Conservation (phyloP, 139 green algal genomes). For the Chlorella sp. region DNA sequence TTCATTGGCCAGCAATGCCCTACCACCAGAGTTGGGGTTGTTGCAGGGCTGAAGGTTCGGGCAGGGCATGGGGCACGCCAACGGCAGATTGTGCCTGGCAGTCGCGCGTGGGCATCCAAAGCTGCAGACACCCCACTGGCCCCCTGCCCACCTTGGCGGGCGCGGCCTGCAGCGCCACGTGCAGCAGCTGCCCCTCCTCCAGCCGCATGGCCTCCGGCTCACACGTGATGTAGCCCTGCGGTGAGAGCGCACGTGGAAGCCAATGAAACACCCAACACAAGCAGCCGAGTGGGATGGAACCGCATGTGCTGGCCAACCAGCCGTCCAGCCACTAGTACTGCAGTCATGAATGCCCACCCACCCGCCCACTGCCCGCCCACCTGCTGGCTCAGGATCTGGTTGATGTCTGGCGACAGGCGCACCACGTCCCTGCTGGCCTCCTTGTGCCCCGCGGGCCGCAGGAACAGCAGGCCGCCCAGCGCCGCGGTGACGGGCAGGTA, state of each 20-base stretch:
- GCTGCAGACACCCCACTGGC: no score
- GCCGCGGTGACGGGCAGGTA: constrained; percentile 79
- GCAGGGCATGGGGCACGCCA: neutral
- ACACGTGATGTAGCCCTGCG: constrained; percentile 69
- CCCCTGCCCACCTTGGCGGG: constrained; percentile 43
- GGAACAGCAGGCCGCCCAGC: constrained; percentile 73
- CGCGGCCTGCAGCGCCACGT: constrained; percentile 52
- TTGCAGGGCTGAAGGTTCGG: neutral
- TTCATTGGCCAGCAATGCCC: no score
- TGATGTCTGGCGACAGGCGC: constrained; percentile 42
- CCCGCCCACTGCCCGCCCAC: neutral
- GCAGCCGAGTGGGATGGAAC: no score
- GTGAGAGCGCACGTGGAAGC: neutral
- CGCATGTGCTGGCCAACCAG: neutral
- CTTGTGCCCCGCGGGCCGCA: constrained; percentile 59
- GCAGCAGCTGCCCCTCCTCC: constrained; percentile 41
- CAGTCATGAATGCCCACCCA: neutral
- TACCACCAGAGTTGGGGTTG: no score
- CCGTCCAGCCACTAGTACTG: neutral
- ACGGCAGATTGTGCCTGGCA: neutral
- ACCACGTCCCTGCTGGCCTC: constrained; percentile 76
- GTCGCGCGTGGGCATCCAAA: neutral
- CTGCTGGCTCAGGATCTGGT: constrained; percentile 61
- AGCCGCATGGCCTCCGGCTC: constrained; percentile 21
- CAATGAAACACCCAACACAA: neutral